Evolutionary conservation across 2,329 filamentous ascomycete genomes (phyloP), one percentile per base, ranked within the genome.

Genomic region (Mariannaea elegans): DNA sequence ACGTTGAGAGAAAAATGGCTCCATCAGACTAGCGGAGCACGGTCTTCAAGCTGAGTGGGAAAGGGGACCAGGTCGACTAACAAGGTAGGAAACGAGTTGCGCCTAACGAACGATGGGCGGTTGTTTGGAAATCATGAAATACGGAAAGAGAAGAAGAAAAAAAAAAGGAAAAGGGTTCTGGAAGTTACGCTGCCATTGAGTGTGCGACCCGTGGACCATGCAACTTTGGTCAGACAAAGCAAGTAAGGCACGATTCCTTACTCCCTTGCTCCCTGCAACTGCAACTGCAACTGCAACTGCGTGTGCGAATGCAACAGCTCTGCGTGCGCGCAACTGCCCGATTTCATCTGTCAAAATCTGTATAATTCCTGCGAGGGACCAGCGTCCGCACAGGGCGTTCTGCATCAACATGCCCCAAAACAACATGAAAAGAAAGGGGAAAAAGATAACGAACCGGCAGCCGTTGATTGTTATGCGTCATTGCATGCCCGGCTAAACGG

Each of bases 401-500:
- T 53, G 34, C 27, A 32, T 45, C 21, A 53, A 42, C 29, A 31
- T 42, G n/a, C 24, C 49, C 12, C 16, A 24, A 21, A 31, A 46
- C 19, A 53, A 14, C 9, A 38, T 45, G 42, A 39, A 54, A 45
- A 21, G 23, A 47, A 10, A 13, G 21, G 2, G 44, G 16, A n/a
- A 47, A 47, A 38, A 6, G 19, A 45, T 45, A 27, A 32, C 13
- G 27, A 16, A 38, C 36, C 13, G 21, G 29, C 39, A 44, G 12
- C 39, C 21, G 21, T 45, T 21, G 16, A 45, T 18, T 19, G 23
- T 13, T 5, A 36, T 36, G 32, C 32, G 32, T 36, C 24, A 29
- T 12, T 53, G 23, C 41, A 24, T 46, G 29, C 49, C 53, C 29
- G 56, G 49, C 49, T 50, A 54, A 49, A 52, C 38, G 49, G 56